Evolutionary conservation across 1,284 basidiomycete genomes (phyloP).

Genomic region (Meripilus lineatus): DNA sequence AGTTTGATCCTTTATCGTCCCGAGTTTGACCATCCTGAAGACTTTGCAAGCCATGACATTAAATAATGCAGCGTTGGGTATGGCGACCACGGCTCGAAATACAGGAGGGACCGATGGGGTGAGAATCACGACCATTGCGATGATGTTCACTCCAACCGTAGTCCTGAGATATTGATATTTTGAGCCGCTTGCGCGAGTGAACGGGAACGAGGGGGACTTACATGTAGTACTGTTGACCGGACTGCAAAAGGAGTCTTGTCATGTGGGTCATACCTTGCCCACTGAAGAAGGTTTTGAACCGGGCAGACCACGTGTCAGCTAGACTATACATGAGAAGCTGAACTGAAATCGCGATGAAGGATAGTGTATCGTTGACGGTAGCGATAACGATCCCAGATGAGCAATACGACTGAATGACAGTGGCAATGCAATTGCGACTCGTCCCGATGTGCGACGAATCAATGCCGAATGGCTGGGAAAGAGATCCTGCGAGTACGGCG

Average conservation of each 20-base stretch:
- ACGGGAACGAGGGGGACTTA: not conserved
- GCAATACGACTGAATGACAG: constrained; percentile 16
- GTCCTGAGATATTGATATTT: not conserved
- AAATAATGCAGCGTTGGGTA: constrained; percentile 1
- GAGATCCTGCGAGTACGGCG: constrained; percentile 18
- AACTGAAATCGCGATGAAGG: not conserved
- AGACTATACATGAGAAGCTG: not conserved
- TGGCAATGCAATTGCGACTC: constrained; percentile 11
- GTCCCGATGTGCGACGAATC: constrained; percentile 22
- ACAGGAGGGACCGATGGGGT: constrained; percentile 3
- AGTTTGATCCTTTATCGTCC: too few relatives aligned
- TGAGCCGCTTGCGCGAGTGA: too few relatives aligned
- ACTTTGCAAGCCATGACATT: constrained; percentile 7
- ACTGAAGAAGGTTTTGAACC: constrained; percentile 1
- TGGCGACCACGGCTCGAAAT: constrained; percentile 2
- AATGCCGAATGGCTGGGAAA: constrained; percentile 21
- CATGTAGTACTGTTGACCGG: constrained; percentile 3
- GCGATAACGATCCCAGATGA: constrained; percentile 17
- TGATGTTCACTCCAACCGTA: constrained; percentile 1
- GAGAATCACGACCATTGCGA: not conserved
- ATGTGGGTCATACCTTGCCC: not conserved
- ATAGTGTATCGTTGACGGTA: constrained; percentile 20
- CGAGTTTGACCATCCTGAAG: constrained; percentile 4
- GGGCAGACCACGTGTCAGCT: not conserved
- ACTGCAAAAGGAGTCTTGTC: not conserved